Evolutionary conservation across 2,329 filamentous ascomycete genomes (phyloP), one percentile per base, ranked within the genome.

Genomic region (Xylariaceae sp.): DNA sequence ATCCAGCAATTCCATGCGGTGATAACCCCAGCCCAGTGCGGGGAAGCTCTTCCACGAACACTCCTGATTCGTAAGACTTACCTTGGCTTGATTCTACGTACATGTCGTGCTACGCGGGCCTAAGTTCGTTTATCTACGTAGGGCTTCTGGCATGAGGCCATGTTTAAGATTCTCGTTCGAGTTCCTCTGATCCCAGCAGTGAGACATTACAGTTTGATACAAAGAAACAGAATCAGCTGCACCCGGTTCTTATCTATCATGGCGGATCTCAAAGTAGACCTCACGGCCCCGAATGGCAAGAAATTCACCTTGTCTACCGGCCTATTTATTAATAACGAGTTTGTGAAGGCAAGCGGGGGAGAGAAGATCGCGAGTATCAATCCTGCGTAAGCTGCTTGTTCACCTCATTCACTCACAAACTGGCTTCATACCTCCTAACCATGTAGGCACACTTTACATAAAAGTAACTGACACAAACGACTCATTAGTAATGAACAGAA

Each of bases 291-390:
- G 4, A 90, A 90, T 71, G 87, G 87, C 65, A 80, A 75, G 69
- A 85, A 83, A 64, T 88, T 88, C 65, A 77, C 73, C 23, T 81
- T 88, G 70, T 84, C 85, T 9, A 81, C 81, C 11, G 87, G 87
- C 24, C 77, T 91, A 9, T 90, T 89, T 73, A 90, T 90, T 73
- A 88, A 89, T 73, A 89, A 89, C 62, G 84, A 89, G 67, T 90
- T 87, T 69, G 84, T 89, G 46, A 83, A 58, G 83, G 81, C 69
- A 78, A 81, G 33, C 81, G 58, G 62, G 3, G 84, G 59, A 75
- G 83, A 68, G 83, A 83, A 64, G 64, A 80, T 89, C 55, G 76
- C 79, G n/a, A 80, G 79, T 39, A 85, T 88, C 64, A 89, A 87
- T 67, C 87, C 87, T 44, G 81, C 82, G 82, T 86, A 73, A 62